Base-by-base conservation (phyloP, 345 rosid species). In the Lepidium aucheri region DNA sequence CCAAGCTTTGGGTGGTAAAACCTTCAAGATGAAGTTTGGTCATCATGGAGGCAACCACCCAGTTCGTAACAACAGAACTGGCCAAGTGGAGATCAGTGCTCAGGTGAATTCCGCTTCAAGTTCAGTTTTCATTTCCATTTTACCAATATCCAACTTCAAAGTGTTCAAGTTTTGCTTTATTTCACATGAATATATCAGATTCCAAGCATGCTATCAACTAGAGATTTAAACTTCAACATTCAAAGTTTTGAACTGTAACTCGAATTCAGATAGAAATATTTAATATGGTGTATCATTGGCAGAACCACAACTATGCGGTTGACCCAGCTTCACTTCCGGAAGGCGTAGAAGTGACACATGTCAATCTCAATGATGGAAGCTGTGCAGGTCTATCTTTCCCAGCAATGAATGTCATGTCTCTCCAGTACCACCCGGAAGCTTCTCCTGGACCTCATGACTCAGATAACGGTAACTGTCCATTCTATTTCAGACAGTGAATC, bases 11-110 rank as follows among this genome's bases (percentile, higher is more conserved):
- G 96, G 99, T 45, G 95, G 97, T 67, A 88, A 85, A 65, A 94
- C 97, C 57, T 94, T 83, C 64, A 94, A 94, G 75, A 90, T 94
- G 97, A 94, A 94, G 81, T 94, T 94, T 75, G 96, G 95, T 32
- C 99, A 90, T 80, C 99, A 90, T 76, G 96, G 97, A 72, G 97
- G 97, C 32, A 94, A 94, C 65, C 99, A 90, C 75, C 97, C 97
- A 0, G 97, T 94, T 58, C 77, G 82, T 53, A 88, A 90, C 63
- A 58, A 85, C 67, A 84, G 66, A 17, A 85, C 74, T 61, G 83
- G 86, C 30, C 79, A 78, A n/a, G 97, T 94, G 53, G 93, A 94
- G 86, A 90, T 94, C 58, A 94, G 97, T 74, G 84, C 96, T 54
- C 97, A 94, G 95, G 99, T 88, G 47, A 12, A 70, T 43, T 59